Evolutionary conservation across 164 flowering plant genomes (phyloP).

Genomic region (Vitis amurensis): DNA sequence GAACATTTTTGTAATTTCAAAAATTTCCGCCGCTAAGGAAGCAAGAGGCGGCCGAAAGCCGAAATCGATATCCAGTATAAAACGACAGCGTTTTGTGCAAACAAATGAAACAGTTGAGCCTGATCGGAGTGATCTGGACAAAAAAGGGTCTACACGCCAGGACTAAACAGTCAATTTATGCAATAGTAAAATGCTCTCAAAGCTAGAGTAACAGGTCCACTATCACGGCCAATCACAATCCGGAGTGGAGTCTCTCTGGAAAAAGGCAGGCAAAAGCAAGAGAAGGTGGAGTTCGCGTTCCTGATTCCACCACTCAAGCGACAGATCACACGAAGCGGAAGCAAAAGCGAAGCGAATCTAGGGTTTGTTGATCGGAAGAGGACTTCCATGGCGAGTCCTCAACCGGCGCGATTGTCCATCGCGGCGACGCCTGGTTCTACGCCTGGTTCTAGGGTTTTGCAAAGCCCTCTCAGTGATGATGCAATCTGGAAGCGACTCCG

Average conservation of each 20-base stretch:
- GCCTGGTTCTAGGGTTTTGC: slow-evolving; percentile 54
- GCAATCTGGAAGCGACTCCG: slow-evolving; percentile 68
- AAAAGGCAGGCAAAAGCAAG: neutral
- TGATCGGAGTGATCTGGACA: too few relatives aligned
- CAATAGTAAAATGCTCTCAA: too few relatives aligned
- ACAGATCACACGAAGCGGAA: neutral
- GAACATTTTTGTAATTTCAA: too few relatives aligned
- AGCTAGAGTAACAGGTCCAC: too few relatives aligned
- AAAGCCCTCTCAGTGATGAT: slow-evolving; percentile 59
- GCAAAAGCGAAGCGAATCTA: slow-evolving; percentile 9
- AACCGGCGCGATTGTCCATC: slow-evolving; percentile 22
- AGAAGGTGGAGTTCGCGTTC: neutral
- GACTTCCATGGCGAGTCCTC: slow-evolving; percentile 47
- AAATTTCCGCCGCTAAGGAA: too few relatives aligned
- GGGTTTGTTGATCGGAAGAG: slow-evolving; percentile 16
- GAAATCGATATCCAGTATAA: too few relatives aligned
- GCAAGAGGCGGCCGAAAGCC: too few relatives aligned
- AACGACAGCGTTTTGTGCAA: too few relatives aligned
- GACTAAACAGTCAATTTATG: too few relatives aligned
- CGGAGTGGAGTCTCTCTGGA: neutral
- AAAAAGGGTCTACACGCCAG: too few relatives aligned
- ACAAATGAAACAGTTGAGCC: too few relatives aligned
- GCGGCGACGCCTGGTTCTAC: slow-evolving; percentile 39
- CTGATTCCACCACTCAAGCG: neutral
- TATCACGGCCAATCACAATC: too few relatives aligned